Percentiles rank a stretch among this genome's conserved stretches.
These are phyloP conservation scores for Rhododendron ferrugineum DNA, from an alignment of 148 eudicot species.

Conservation along the genomic window DNA sequence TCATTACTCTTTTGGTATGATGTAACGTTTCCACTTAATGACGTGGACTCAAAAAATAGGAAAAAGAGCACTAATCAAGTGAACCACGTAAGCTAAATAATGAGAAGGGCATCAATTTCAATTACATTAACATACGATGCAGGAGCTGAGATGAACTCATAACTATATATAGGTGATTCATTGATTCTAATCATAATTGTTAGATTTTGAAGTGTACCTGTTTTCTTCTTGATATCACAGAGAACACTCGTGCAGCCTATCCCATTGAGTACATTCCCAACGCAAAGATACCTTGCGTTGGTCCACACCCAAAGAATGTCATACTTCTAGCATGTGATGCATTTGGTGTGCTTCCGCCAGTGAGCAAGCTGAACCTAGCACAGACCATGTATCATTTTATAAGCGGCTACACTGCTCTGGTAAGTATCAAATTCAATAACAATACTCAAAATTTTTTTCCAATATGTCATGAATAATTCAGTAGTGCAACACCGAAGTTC, in stretches of 20 bases:
- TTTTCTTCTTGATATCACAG: constrained; percentile 22
- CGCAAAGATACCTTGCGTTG: constrained; percentile 72
- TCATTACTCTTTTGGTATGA: neutral
- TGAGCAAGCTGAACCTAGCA: constrained; percentile 69
- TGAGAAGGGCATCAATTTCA: neutral
- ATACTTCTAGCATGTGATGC: constrained; percentile 80
- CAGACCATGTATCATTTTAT: constrained; percentile 91
- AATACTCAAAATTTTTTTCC: neutral
- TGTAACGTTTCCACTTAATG: neutral
- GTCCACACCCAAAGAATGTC: constrained; percentile 75
- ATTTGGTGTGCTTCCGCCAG: constrained; percentile 83
- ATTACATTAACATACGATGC: neutral
- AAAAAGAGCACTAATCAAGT: neutral
- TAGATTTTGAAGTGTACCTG: neutral
- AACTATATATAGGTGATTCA: neutral
- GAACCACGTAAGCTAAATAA: neutral
- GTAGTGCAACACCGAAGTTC: neutral
- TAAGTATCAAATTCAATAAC: constrained; percentile 10
- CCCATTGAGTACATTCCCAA: constrained; percentile 81
- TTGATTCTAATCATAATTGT: neutral
- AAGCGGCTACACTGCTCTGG: constrained; percentile 87
- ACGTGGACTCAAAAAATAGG: neutral
- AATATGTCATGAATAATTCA: neutral
- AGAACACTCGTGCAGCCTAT: constrained; percentile 81
- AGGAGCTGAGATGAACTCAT: neutral